A percentile compares a stretch with the other conserved stretches of the same genome.
Evolutionary conservation across 305 asterid species (phyloP).

Genomic region (Vinca major): DNA sequence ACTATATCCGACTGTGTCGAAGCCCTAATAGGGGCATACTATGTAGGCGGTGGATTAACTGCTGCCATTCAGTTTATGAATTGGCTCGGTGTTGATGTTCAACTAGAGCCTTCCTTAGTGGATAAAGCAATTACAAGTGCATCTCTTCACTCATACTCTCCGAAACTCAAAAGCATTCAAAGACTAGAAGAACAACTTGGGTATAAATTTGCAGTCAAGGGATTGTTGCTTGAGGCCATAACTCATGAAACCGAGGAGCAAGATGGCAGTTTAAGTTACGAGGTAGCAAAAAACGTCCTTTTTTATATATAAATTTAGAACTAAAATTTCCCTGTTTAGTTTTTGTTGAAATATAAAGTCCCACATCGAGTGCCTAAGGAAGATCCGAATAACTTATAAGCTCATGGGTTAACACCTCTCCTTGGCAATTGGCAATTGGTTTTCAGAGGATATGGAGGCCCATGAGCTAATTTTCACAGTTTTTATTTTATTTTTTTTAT

Average conservation of each 20-base stretch:
- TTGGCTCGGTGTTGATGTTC: constrained; percentile 75
- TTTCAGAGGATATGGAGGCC: no score
- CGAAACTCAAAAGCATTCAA: constrained; percentile 41
- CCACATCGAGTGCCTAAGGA: no score
- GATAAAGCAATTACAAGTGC: constrained; percentile 50
- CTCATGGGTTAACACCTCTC: no score
- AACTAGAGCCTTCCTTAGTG: constrained; percentile 45
- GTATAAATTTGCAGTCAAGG: constrained; percentile 58
- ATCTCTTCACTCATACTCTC: constrained; percentile 53
- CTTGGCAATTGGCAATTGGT: no score
- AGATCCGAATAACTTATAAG: no score
- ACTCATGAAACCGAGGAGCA: constrained; percentile 51
- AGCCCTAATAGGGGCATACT: constrained; percentile 93
- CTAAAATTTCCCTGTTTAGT: background rate
- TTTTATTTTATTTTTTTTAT: no score
- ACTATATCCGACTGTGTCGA: constrained; percentile 88
- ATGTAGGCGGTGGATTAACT: constrained; percentile 64
- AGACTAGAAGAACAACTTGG: constrained; percentile 62
- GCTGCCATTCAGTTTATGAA: constrained; percentile 69
- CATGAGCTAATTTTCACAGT: no score
- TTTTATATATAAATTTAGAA: background rate
- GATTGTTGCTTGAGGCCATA: constrained; percentile 82
- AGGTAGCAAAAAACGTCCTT: constrained; percentile 33
- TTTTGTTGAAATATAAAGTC: no score
- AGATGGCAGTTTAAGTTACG: constrained; percentile 42